Evolutionary conservation across 2,329 filamentous ascomycete species (phyloP).

Genomic region (Colletotrichum paranaense): DNA sequence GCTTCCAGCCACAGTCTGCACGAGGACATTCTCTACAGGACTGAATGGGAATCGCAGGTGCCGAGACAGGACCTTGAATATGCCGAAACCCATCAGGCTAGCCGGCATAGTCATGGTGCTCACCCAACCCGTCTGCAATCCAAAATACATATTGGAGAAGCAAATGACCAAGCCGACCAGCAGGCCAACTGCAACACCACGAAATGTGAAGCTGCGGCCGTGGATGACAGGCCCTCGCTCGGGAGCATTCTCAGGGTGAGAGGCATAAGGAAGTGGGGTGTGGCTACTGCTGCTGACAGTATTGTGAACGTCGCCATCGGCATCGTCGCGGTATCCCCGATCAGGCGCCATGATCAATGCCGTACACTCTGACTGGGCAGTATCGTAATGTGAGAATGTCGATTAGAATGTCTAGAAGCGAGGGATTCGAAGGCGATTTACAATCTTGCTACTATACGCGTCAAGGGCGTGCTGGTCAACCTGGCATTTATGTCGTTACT

Average conservation of each 20-base stretch:
- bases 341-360: conserved; percentile 21
- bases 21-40: conserved; percentile 94
- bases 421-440: neutral
- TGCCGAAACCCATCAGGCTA: conserved; percentile 91
- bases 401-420: neutral
- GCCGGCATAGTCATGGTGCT: conserved; percentile 97
- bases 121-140: conserved; percentile 80
- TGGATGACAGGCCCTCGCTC: conserved; percentile 39
- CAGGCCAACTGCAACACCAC: conserved; percentile 83
- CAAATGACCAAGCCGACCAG: conserved; percentile 90
- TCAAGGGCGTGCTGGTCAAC: neutral
- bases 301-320: neutral
- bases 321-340: neutral
- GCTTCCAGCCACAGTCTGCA: conserved; percentile 94
- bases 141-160: conserved; percentile 99
- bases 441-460: neutral
- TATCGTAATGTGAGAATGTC: neutral
- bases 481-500: neutral
- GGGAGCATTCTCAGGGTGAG: neutral
- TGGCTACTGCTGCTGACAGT: neutral
- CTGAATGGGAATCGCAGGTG: conserved; percentile 85
- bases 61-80: conserved; percentile 83
- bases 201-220: conserved; percentile 82
- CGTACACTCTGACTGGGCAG: neutral
- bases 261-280: neutral